Base-by-base conservation (phyloP, 768 basidiomycete genomes). In the Lactarius pseudohatsudake region DNA sequence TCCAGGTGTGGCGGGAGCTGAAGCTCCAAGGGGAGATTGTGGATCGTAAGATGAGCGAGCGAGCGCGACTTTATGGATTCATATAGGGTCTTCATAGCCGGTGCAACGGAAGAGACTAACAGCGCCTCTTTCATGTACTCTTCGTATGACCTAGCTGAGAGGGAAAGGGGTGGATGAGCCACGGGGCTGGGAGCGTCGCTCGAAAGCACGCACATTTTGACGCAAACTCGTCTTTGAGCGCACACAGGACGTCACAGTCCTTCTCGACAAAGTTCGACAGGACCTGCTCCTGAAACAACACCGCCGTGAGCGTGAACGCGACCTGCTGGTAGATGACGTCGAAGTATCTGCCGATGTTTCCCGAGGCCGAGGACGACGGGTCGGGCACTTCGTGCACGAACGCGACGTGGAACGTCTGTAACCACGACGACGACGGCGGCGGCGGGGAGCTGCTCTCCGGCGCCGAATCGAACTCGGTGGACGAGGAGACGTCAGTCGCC, bases 271-370 rank as follows among this genome's bases (percentile, higher is more conserved):
- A 98, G 73, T 91, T 90, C 38, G 87, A 86, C 60, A 89, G 76
- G 4, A 93, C 89, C 77, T 99, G 96, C 73, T 97, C 90, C 74
- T 94, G 91, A 71, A 90, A 96, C 54, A 98, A 81, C 10, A 96
- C 94, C 7, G 96, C 97, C 2, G 96, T 94, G 69, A 94, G 81
- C 3, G 91, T 89, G 78, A 96, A 96, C 0, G 88, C 90, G 64
- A 96, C 84, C 73, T 95, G 94, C 68, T 92, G 85, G 73, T 97
- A 97, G 45, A 97, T 85, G 56, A 88, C 85, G 73, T 96, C 92
- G 71, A 93, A 87, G 73, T 94, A 91, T 74, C 86, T 88, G 58
- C 84, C 79, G 36, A 93, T 79, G 72, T 90, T 91, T 15, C 89
- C 89, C 5, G 87, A 88, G 26, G 88, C 85, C 9, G 89, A 90